A percentile compares a stretch with the other conserved stretches of the same genome.
phyloP scores from a whole-genome alignment of 2,329 filamentous ascomycete species.

The Pezicula rhizophila region DNA sequence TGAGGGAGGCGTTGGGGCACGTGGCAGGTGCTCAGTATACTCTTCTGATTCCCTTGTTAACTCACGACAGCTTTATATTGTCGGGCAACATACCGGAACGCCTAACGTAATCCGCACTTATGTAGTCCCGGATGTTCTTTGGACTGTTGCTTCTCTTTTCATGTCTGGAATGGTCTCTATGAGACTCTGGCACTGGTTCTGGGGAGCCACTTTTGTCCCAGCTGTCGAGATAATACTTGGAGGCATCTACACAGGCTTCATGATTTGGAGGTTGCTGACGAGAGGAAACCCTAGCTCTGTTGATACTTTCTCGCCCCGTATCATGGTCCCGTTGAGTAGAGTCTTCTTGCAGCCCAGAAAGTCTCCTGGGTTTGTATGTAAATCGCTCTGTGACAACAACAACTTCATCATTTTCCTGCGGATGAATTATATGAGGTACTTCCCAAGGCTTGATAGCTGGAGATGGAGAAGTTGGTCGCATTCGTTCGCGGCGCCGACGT shows the following conservation, averaged over 20 bases:
- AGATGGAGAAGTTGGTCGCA: background rate
- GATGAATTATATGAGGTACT: slow-evolving; percentile 5
- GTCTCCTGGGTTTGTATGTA: background rate
- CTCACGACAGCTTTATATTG: too few species aligned
- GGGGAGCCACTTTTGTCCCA: slow-evolving; percentile 5
- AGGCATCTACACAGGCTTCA: slow-evolving; percentile 8
- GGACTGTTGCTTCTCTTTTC: background rate
- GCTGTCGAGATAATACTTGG: slow-evolving; percentile 15
- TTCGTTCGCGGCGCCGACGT: slow-evolving; percentile 12
- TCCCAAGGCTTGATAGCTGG: slow-evolving; percentile 3
- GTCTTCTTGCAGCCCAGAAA: background rate
- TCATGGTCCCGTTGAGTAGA: too few species aligned
- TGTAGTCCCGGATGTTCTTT: too few species aligned
- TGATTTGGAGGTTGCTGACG: background rate
- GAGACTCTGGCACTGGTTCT: background rate
- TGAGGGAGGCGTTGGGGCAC: too few species aligned
- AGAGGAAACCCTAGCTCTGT: background rate
- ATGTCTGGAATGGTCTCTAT: background rate
- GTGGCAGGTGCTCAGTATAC: too few species aligned
- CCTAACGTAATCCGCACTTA: too few species aligned
- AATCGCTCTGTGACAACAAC: slow-evolving; percentile 7
- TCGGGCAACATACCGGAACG: too few species aligned
- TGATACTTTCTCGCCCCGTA: background rate
- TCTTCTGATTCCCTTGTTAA: too few species aligned
- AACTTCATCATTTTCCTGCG: slow-evolving; percentile 3